Evolutionary conservation across 2,329 filamentous ascomycete genomes (phyloP).

Genomic region (Thermothelomyces thermophilus): DNA sequence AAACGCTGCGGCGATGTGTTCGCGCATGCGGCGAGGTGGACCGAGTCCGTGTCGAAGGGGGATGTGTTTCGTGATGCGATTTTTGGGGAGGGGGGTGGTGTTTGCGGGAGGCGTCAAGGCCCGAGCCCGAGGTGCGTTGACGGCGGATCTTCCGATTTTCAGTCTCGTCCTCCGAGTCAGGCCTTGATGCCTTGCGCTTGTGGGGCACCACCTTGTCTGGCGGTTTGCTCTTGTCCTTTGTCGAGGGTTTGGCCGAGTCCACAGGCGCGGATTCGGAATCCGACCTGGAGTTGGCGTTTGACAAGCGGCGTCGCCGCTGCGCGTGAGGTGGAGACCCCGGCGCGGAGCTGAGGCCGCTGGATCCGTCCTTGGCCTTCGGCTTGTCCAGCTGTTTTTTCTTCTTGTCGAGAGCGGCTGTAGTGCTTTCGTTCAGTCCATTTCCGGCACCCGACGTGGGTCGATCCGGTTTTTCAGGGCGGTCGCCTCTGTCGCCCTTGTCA

Average conservation of each 20-base stretch:
- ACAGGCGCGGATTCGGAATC: slow-evolving; percentile 48
- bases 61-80: slow-evolving; percentile 30
- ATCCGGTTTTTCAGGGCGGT: slow-evolving; percentile 27
- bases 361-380: slow-evolving; percentile 43
- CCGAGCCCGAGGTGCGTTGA: slow-evolving; percentile 43
- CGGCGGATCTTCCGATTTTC: slow-evolving; percentile 49
- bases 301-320: slow-evolving; percentile 36
- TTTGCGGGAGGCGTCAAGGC: slow-evolving; percentile 27
- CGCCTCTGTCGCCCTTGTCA: slow-evolving; percentile 25
- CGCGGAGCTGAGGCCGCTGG: slow-evolving; percentile 53
- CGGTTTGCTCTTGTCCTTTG: slow-evolving; percentile 42
- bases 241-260: slow-evolving; percentile 38
- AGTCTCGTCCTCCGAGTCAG: slow-evolving; percentile 52
- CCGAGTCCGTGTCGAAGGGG: slow-evolving; percentile 31
- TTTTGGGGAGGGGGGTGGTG: slow-evolving; percentile 28
- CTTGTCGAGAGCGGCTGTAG: slow-evolving; percentile 35
- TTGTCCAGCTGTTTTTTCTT: slow-evolving; percentile 46
- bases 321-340: slow-evolving; percentile 45
- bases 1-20: slow-evolving; percentile 56
- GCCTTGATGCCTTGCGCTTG: slow-evolving; percentile 49
- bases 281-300: slow-evolving; percentile 37
- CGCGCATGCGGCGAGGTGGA: slow-evolving; percentile 56
- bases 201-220: slow-evolving; percentile 41
- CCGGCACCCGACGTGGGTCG: slow-evolving; percentile 22
- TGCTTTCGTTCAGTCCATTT: slow-evolving; percentile 32